Percentiles rank a stretch among this genome's conserved stretches.
Conservation (phyloP, 805 yeast species). For the Candida quercuum region DNA sequence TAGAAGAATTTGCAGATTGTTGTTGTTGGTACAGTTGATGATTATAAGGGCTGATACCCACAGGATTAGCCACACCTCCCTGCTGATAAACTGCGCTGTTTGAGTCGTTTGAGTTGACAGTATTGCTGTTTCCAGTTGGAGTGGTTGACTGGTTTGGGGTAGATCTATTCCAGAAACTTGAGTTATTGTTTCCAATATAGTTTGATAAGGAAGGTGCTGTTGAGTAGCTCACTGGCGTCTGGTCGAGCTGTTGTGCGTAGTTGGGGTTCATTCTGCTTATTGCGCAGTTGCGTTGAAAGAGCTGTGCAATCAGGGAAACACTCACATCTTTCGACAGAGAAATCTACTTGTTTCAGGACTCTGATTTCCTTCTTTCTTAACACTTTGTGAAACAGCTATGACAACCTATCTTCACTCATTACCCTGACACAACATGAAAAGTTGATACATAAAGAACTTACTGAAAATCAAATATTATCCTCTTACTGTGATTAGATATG, state of each 20-base stretch:
- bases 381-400: too few species aligned
- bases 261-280: conserved; percentile 5
- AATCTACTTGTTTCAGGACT: neutral
- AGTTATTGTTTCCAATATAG: conserved; percentile 5
- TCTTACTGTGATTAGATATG: too few species aligned
- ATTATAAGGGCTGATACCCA: neutral
- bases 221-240: conserved; percentile 8
- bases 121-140: neutral
- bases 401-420: too few species aligned
- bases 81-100: too few species aligned
- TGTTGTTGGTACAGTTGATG: conserved; percentile 3
- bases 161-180: conserved; percentile 1
- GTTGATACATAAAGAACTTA: too few species aligned
- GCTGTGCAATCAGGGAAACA: too few species aligned
- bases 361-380: too few species aligned
- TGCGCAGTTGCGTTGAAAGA: too few species aligned
- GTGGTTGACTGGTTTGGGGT: neutral
- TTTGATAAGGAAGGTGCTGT: conserved; percentile 13
- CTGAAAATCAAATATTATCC: too few species aligned
- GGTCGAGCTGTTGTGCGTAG: conserved; percentile 7
- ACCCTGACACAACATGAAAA: too few species aligned
- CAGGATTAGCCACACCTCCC: neutral
- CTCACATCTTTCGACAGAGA: too few species aligned
- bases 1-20: neutral
- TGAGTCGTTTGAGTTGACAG: neutral